phyloP scores from a whole-genome alignment of 352 stramenopile genomes.

The Lagenidium sp. region DNA sequence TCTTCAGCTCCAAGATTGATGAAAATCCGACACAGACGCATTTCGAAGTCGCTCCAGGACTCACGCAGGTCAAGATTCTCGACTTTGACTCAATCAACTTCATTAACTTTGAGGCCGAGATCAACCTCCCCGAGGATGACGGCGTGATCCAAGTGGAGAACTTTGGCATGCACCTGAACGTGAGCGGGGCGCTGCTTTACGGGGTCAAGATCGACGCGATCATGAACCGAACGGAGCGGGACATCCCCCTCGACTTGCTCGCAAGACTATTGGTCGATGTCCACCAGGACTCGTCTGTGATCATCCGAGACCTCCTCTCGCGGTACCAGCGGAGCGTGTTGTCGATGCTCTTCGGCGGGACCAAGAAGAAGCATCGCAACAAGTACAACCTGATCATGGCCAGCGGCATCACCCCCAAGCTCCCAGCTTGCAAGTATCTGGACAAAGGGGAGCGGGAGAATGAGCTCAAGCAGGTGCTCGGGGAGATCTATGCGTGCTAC shows the following conservation, averaged over 20 bases:
- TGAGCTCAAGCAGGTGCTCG: constrained; percentile 94
- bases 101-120: constrained; percentile 98
- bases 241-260: constrained; percentile 94
- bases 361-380: constrained; percentile 90
- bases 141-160: constrained; percentile 95
- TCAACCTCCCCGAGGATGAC: constrained; percentile 92
- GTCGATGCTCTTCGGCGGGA: constrained; percentile 94
- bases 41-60: constrained; percentile 84
- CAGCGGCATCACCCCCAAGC: constrained; percentile 93
- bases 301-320: constrained; percentile 93
- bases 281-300: constrained; percentile 93
- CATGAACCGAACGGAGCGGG: constrained; percentile 94
- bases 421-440: constrained; percentile 95
- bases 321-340: constrained; percentile 94
- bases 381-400: constrained; percentile 98
- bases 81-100: constrained; percentile 97
- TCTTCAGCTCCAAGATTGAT: constrained; percentile 94
- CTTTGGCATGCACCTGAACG: constrained; percentile 88
- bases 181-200: constrained; percentile 69
- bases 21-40: constrained; percentile 72
- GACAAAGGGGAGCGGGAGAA: constrained; percentile 97
- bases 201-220: constrained; percentile 93
- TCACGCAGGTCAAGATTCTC: constrained; percentile 96
- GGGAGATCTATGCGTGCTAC: constrained; percentile 93
- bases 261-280: constrained; percentile 94